Evolutionary conservation across 163 green algal species (phyloP), one percentile per base, ranked within the genome.

Genomic region (Scenedesmus sp.): DNA sequence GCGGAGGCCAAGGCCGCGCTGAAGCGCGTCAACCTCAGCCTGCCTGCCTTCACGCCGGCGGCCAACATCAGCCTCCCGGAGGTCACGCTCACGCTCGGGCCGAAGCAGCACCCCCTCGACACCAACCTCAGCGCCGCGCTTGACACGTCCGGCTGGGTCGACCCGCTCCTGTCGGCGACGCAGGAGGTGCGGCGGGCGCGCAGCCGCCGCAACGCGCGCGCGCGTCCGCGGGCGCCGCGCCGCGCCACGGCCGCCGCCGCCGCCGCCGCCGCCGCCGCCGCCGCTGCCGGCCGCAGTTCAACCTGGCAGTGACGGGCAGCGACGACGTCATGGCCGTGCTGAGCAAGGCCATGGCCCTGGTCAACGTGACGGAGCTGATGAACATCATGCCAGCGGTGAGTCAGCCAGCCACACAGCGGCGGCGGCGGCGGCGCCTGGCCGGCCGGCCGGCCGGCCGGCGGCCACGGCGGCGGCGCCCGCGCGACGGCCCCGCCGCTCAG

Each of bases 351-450:
- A n/a, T 76, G 33, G 13, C 39, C 15, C 70, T 62, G 42, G 18
- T 70, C 42, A 78, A 78, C 42, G 20, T 70, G 42, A 78, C 42
- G n/a, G 57, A 70, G 26, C 24, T 70, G 29, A 60, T 78, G 57
- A 54, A 47, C 20, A 51, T 62, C 28, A 18, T 62, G 29, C 70
- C 70, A 9, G 11, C 65, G 54, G 57, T 78, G 39, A 4, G 62
- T 50, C 34, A 18, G 22, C 9, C 31, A 26, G 60, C 9, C 50
- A 50, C 34, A 36, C 17, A 29, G 4, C 15, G 29, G 9, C 17
- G 17, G 22, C 18, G 28, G 29, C 18, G 10, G 34, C 60, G 51
- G 6, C 15, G 31, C n/a, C n/a, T n/a, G n/a, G n/a, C n/a, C n/a
- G n/a, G n/a, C n/a, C n/a, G n/a, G n/a, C n/a, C n/a, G n/a, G n/a